Base-by-base conservation (phyloP, 495 filamentous ascomycete species). In the Parachaetomium inaequale region DNA sequence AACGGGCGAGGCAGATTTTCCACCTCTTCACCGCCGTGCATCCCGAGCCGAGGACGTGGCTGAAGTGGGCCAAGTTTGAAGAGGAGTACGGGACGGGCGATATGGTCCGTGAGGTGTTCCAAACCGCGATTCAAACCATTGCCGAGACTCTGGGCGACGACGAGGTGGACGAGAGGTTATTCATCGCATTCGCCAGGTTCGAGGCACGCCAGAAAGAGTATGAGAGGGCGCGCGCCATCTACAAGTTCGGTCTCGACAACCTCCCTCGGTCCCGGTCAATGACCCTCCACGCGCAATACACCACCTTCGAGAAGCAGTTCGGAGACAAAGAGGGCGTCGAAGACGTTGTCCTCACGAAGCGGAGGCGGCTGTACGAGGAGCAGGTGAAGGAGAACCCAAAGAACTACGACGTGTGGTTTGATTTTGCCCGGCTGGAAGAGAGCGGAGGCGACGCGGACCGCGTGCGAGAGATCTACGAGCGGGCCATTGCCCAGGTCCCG, bases 31-130 rank as follows among this genome's bases (percentile, higher is more conserved):
- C 92, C 4, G 82, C 92, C 43, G 93, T 98, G 4, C 95, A 97
- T 70, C 92, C 95, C 10, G 93, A 98, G 69, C 90, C 94, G 36
- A 83, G 87, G 73, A 98, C 97, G 65, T 98, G 95, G 95, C 92
- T 98, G 72, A 98, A 97, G 74, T 98, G 94, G 94, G 87, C 94
- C 64, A 86, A 91, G 45, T 98, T 97, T 67, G 94, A 98, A 72
- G 94, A 97, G 74, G 95, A 98, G 68, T 88, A 84, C 67, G 94
- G 94, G 5, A 95, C 92, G 0, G 89, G 85, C 68, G 94, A 96
- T 69, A 70, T 93, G 67, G 94, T 98, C 7, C 84, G 94, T 43
- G 93, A 98, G 63, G 94, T 98, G 8, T 97, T 92, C 71, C 92
- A 92, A 7, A 80, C 82, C 62, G 95, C 94, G 14, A 87, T 97